These are phyloP conservation scores for Lentinula novae-zelandiae DNA, from an alignment of 1,284 basidiomycete species.

Conservation along the genomic window DNA sequence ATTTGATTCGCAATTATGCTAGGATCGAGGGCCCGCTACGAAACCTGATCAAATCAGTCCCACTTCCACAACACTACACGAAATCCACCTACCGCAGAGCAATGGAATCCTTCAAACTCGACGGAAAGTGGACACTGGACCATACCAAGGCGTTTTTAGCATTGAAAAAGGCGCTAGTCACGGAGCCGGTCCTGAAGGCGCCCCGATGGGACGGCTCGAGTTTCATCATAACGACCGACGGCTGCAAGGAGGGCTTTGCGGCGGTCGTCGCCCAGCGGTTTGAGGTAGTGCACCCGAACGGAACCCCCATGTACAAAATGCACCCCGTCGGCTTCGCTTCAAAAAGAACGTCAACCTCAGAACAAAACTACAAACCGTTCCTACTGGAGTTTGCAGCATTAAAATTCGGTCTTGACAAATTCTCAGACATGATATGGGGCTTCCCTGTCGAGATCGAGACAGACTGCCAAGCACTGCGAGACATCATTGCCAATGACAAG, in stretches of 20 bases:
- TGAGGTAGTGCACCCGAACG: background rate
- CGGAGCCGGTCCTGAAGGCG: too few species aligned
- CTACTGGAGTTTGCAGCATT: constrained; percentile 9
- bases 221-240: too few species aligned
- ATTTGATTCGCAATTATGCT: too few species aligned
- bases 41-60: constrained; percentile 21
- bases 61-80: constrained; percentile 17
- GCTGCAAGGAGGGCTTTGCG: background rate
- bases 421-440: too few species aligned
- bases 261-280: constrained; percentile 15
- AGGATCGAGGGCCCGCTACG: constrained; percentile 16
- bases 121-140: constrained; percentile 22
- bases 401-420: too few species aligned
- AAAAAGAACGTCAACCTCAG: constrained; percentile 7
- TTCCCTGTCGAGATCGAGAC: too few species aligned
- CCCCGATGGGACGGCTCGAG: too few species aligned
- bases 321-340: constrained; percentile 9
- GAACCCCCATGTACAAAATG: background rate
- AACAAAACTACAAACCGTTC: constrained; percentile 12
- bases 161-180: too few species aligned
- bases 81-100: constrained; percentile 22
- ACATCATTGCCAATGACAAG: too few species aligned
- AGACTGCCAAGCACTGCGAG: too few species aligned
- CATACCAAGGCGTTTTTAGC: constrained; percentile 15
- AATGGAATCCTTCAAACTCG: constrained; percentile 20